Conservation (phyloP, 129 eudicot species). For the Helianthus tuberosus region DNA sequence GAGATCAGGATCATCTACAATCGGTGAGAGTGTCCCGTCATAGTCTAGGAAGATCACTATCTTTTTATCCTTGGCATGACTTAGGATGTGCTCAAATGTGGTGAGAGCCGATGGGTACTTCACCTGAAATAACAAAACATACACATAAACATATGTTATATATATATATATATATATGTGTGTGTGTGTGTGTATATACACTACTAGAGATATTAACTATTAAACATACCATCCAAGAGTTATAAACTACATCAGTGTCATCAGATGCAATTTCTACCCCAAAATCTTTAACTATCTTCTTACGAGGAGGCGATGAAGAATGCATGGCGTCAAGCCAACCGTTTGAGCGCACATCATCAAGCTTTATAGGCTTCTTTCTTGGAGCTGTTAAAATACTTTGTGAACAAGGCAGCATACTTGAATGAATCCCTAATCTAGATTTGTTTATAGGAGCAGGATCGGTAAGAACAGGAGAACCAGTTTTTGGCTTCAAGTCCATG, state of each 20-base stretch:
- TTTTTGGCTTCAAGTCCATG: conserved; percentile 71
- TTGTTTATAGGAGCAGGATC: conserved; percentile 67
- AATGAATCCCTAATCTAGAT: conserved; percentile 62
- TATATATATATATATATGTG: neutral
- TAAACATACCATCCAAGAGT: conserved; percentile 74
- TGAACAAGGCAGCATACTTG: conserved; percentile 53
- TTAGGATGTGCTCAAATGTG: conserved; percentile 56
- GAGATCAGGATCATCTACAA: conserved; percentile 96
- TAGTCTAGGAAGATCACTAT: conserved; percentile 83
- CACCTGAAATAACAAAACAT: conserved; percentile 38
- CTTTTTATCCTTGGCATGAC: conserved; percentile 59
- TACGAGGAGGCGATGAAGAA: conserved; percentile 90
- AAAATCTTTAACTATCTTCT: conserved; percentile 58
- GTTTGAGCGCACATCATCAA: conserved; percentile 79
- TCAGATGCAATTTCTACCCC: conserved; percentile 57
- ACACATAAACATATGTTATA: neutral
- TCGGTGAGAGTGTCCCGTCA: conserved; percentile 97
- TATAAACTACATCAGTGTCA: conserved; percentile 58
- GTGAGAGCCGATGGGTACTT: conserved; percentile 81
- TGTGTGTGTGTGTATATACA: neutral
- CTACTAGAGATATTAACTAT: neutral
- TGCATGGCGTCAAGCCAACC: conserved; percentile 95
- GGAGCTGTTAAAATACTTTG: conserved; percentile 51
- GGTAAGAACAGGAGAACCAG: conserved; percentile 68
- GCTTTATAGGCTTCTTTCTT: conserved; percentile 66